These are phyloP conservation scores for Suillus spraguei DNA, from an alignment of 768 basidiomycete species.

Conservation along the genomic window DNA sequence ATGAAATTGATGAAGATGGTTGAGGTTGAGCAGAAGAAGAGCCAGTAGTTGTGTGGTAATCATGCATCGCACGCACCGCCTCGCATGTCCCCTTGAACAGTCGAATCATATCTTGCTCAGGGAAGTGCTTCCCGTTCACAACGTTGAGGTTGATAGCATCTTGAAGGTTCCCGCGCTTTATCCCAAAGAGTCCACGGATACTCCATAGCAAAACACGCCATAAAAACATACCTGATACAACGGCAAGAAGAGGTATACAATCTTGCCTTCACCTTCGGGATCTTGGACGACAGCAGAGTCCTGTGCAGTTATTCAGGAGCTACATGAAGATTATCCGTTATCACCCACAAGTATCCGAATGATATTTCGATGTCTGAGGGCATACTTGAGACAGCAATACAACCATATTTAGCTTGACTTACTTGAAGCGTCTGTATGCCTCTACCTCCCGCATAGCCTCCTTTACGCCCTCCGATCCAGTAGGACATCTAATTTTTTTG, in stretches of 20 bases:
- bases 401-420: constrained; percentile 31
- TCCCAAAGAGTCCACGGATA: constrained; percentile 11
- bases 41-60: constrained; percentile 59
- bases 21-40: constrained; percentile 25
- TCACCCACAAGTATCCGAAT: constrained; percentile 82
- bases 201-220: background rate
- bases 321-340: background rate
- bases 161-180: constrained; percentile 89
- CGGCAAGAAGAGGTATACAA: constrained; percentile 95
- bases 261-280: constrained; percentile 88
- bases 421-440: constrained; percentile 95
- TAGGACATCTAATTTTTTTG: constrained; percentile 95
- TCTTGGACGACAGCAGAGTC: constrained; percentile 96
- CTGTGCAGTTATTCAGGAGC: constrained; percentile 37
- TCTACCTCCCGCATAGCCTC: constrained; percentile 90
- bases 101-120: constrained; percentile 86
- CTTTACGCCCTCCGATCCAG: constrained; percentile 84
- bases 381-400: background rate
- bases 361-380: constrained; percentile 86
- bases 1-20: constrained; percentile 25
- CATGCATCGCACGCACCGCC: constrained; percentile 94
- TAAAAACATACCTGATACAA: constrained; percentile 70
- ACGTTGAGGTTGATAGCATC: constrained; percentile 89
- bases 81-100: constrained; percentile 95
- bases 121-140: constrained; percentile 79